These are phyloP conservation scores for Raphanus hybrid DNA, from an alignment of 441 rosid genomes.

Conservation along the genomic window DNA sequence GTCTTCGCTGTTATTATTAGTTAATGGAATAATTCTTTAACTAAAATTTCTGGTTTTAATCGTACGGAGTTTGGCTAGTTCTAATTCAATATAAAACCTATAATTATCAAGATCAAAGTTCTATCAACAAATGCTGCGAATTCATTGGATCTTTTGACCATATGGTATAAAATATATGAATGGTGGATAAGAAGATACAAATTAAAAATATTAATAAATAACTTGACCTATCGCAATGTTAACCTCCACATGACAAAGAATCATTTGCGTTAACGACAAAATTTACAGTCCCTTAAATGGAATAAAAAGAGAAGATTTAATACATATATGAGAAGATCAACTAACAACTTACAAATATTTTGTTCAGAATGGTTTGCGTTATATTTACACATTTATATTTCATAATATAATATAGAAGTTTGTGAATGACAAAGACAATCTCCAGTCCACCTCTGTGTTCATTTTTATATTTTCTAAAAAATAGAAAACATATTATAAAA, in stretches of 20 bases:
- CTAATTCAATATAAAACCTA: constrained; percentile 14
- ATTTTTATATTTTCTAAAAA: too few relatives aligned
- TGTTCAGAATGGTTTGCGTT: not conserved
- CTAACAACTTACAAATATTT: not conserved
- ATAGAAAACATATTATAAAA: too few relatives aligned
- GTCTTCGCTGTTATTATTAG: constrained; percentile 20
- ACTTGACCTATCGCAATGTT: constrained; percentile 39
- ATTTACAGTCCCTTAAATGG: not conserved
- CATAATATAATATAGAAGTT: not conserved
- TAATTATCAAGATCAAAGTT: constrained; percentile 21
- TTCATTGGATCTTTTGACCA: constrained; percentile 31
- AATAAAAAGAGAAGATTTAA: not conserved
- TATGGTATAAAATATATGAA: constrained; percentile 25
- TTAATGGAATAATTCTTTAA: constrained; percentile 17
- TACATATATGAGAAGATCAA: not conserved
- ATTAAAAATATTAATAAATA: constrained; percentile 8
- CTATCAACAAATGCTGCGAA: constrained; percentile 22
- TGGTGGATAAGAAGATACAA: constrained; percentile 32
- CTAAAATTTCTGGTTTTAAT: constrained; percentile 5
- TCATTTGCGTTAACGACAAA: constrained; percentile 7
- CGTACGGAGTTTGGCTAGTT: constrained; percentile 28
- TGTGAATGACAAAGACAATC: not conserved
- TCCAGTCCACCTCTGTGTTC: too few relatives aligned
- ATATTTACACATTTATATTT: not conserved
- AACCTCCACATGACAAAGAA: constrained; percentile 15